Conservation (phyloP, 2,329 filamentous ascomycete genomes). For the Fusarium chaquense region DNA sequence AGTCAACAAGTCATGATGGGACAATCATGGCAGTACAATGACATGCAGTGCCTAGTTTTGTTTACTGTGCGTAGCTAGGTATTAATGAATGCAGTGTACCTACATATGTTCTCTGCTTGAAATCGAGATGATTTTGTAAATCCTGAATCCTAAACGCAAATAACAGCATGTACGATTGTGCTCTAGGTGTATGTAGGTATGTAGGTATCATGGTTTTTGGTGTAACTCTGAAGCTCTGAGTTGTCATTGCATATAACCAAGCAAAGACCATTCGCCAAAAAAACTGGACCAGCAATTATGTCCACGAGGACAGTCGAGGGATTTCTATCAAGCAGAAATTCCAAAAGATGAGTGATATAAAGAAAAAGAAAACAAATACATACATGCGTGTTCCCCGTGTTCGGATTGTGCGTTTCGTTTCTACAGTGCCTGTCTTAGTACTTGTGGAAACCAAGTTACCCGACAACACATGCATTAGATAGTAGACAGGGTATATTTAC, state of each 20-base stretch:
- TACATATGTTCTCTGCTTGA: background rate
- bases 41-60: conserved; percentile 24
- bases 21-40: conserved; percentile 32
- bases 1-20: conserved; percentile 29
- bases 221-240: conserved; percentile 41
- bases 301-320: conserved; percentile 36
- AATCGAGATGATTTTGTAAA: conserved; percentile 2
- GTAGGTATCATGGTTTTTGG: conserved; percentile 16
- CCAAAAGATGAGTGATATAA: conserved; percentile 4
- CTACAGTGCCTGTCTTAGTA: background rate
- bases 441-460: background rate
- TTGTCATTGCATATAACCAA: conserved; percentile 49
- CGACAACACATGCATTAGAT: background rate
- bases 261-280: conserved; percentile 17
- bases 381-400: conserved; percentile 28
- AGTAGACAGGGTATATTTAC: conserved; percentile 6
- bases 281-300: conserved; percentile 34
- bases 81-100: conserved; percentile 6
- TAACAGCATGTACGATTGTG: background rate
- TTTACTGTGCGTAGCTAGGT: background rate
- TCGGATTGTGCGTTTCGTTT: conserved; percentile 25
- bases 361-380: conserved; percentile 13
- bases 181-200: background rate
- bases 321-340: background rate
- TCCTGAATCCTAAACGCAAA: background rate